Base-by-base conservation (phyloP, 768 basidiomycete species). In the Rubroboletus satanas region DNA sequence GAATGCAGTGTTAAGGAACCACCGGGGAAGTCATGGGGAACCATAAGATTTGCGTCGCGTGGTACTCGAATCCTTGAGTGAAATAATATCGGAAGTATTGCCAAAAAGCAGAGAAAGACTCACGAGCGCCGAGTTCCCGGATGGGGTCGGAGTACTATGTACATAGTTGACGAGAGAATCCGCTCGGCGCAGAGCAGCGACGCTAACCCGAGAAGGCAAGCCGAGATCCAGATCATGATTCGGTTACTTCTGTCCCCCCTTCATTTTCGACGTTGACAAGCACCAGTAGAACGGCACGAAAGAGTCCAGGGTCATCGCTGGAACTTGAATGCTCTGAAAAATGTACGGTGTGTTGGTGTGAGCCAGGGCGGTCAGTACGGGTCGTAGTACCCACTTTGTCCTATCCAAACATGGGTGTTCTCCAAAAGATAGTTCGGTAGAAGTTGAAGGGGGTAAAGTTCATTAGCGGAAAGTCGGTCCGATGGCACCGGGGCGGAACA, bases 141-240 rank as follows among this genome's bases (percentile, higher is more conserved):
- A 2, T 35, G 11, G 37, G n/a, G 18, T 29, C 14, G n/a, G 26
- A 35, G 28, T 14, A 23, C 12, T 26, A 21, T 21, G 21, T 21
- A 26, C 26, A 26, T 18, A 10, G 31, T 44, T 23, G 21, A 31
- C 23, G 15, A n/a, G 10, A 28, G 23, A 11, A 14, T 7, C 21
- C 4, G 4, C 45, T n/a, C 44, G 32, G 4, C 15, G n/a, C 21
- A 42, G 35, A 33, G 6, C 33, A 17, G 36, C 32, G 44, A 36
- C 4, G 29, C 26, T 46, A 32, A 15, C 11, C 26, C 5, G 23
- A 29, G 38, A 37, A 17, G 23, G 18, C 12, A 18, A 35, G 26
- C 44, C 36, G 14, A 47, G 39, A 55, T 55, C 52, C 10, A 51
- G 50, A 60, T 50, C 47, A 44, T 32, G 23, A 41, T 45, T 41